Conservation (phyloP, 2,329 filamentous ascomycete species). For the Trichoderma sp. region DNA sequence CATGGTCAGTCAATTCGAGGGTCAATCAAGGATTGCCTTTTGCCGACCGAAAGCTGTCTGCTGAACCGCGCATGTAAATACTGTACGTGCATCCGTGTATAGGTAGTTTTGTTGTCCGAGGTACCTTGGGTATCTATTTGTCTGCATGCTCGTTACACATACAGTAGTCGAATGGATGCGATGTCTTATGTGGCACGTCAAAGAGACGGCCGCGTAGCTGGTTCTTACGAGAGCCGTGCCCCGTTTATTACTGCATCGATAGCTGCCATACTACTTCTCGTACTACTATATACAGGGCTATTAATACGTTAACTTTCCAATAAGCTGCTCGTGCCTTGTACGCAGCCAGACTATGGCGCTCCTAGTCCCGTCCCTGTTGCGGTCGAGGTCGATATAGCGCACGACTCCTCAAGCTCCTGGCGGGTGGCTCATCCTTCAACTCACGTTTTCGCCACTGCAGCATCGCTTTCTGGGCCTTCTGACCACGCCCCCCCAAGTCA, state of each 20-base stretch:
- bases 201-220: conserved; percentile 22
- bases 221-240: conserved; percentile 16
- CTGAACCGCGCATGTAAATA: background rate
- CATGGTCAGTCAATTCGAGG: background rate
- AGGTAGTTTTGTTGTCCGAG: too few relatives aligned
- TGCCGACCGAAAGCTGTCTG: background rate
- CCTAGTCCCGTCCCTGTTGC: conserved; percentile 10
- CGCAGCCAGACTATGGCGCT: background rate
- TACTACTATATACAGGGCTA: conserved; percentile 1
- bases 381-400: conserved; percentile 1
- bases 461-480: background rate
- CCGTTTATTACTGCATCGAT: background rate
- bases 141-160: background rate
- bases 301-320: conserved; percentile 11
- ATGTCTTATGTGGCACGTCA: conserved; percentile 21
- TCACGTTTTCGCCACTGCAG: conserved; percentile 18
- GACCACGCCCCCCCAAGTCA: conserved; percentile 25
- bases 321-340: conserved; percentile 2
- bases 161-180: too few relatives aligned
- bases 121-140: too few relatives aligned
- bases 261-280: background rate
- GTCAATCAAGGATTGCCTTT: background rate
- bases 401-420: background rate
- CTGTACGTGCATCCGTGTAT: background rate
- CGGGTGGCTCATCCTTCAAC: background rate